Evolutionary conservation across 2,329 filamentous ascomycete genomes (phyloP).

Genomic region (Salinomyces thailandicus): DNA sequence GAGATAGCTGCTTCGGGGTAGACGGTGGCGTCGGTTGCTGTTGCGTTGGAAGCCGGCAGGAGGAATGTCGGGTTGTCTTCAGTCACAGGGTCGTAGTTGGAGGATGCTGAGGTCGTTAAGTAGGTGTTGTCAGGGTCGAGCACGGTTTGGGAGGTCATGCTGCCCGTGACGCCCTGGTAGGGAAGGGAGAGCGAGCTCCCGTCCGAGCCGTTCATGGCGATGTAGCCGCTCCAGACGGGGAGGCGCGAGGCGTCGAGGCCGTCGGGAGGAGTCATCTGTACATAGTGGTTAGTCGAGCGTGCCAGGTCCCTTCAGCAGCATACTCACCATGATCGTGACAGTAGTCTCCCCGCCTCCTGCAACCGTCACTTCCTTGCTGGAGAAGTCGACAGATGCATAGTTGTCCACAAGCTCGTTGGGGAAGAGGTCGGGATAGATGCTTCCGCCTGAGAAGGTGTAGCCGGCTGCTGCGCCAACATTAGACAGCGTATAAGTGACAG

Average conservation of each 20-base stretch:
- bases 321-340: slow-evolving; percentile 13
- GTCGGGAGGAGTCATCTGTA: slow-evolving; percentile 7
- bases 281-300: too few species aligned
- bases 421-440: slow-evolving; percentile 11
- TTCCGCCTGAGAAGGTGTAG: slow-evolving; percentile 36
- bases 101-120: slow-evolving; percentile 6
- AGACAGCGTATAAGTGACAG: slow-evolving; percentile 43
- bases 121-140: slow-evolving; percentile 20
- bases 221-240: slow-evolving; percentile 26
- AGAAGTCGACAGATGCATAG: slow-evolving; percentile 14
- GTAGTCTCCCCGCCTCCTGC: slow-evolving; percentile 13
- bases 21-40: slow-evolving; percentile 11
- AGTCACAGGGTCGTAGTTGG: slow-evolving; percentile 6
- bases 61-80: slow-evolving; percentile 12
- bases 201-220: slow-evolving; percentile 16
- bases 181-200: slow-evolving; percentile 22
- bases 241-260: slow-evolving; percentile 18
- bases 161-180: slow-evolving; percentile 24
- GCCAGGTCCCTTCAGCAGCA: neutral
- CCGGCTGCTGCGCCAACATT: slow-evolving; percentile 43
- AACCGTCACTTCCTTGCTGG: slow-evolving; percentile 9
- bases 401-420: slow-evolving; percentile 13
- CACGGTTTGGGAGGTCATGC: slow-evolving; percentile 14
- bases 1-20: slow-evolving; percentile 17
- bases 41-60: slow-evolving; percentile 3